These are phyloP conservation scores for Mycena leptocephala DNA, from an alignment of 768 basidiomycete genomes.

Conservation along the genomic window DNA sequence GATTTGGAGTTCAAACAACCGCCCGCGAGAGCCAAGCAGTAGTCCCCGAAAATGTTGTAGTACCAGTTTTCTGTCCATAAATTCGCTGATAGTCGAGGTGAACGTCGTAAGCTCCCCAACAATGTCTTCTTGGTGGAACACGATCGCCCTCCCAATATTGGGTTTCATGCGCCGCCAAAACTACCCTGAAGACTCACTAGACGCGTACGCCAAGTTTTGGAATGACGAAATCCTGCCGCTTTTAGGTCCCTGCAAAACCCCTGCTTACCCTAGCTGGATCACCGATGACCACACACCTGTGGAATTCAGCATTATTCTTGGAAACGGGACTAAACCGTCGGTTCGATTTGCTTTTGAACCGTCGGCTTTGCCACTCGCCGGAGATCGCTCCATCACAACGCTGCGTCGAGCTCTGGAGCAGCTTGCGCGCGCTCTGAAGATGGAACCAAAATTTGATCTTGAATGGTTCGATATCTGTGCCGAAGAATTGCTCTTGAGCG, in stretches of 20 bases:
- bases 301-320: constrained; percentile 25
- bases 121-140: background rate
- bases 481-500: constrained; percentile 15
- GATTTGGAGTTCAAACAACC: too few relatives aligned
- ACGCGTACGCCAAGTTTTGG: background rate
- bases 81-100: too few relatives aligned
- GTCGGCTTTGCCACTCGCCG: constrained; percentile 1
- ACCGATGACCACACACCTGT: constrained; percentile 25
- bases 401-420: background rate
- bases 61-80: too few relatives aligned
- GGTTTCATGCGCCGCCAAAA: constrained; percentile 13
- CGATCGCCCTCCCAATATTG: constrained; percentile 6
- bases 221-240: constrained; percentile 8
- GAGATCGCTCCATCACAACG: background rate
- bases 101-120: background rate
- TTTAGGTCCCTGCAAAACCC: background rate
- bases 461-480: constrained; percentile 30
- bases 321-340: background rate
- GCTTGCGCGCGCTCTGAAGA: background rate
- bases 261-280: constrained; percentile 22
- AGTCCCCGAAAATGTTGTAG: too few relatives aligned
- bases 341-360: constrained; percentile 25
- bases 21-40: too few relatives aligned
- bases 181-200: constrained; percentile 6
- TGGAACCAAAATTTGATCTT: constrained; percentile 11